Evolutionary conservation across 1,284 basidiomycete genomes (phyloP).

Genomic region (Butyriboletus appendiculatus): DNA sequence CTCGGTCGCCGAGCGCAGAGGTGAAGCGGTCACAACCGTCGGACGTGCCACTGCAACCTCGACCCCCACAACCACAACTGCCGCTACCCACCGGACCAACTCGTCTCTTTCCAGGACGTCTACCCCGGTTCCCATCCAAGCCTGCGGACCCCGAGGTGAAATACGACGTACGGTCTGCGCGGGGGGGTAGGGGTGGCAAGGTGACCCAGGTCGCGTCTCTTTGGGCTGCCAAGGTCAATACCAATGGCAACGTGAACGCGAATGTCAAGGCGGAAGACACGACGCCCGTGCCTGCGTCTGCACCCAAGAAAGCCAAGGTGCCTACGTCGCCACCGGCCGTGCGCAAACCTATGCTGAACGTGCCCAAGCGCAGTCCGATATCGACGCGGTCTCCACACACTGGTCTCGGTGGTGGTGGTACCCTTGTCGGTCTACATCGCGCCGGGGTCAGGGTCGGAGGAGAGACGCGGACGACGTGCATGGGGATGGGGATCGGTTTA

Average conservation of each 20-base stretch:
- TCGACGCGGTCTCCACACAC: neutral
- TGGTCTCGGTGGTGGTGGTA: neutral
- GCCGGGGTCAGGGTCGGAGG: neutral
- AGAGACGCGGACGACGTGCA: neutral
- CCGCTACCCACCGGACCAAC: neutral
- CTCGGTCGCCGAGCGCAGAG: slow-evolving; percentile 17
- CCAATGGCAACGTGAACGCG: neutral
- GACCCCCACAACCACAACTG: neutral
- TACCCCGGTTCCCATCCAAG: slow-evolving; percentile 39
- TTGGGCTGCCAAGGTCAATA: slow-evolving; percentile 56
- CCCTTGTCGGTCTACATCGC: neutral
- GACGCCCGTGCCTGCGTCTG: neutral
- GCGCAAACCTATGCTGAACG: slow-evolving; percentile 15
- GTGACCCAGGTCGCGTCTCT: slow-evolving; percentile 74
- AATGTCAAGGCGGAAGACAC: slow-evolving; percentile 1
- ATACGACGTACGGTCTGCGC: slow-evolving; percentile 74
- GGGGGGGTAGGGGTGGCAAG: slow-evolving; percentile 75
- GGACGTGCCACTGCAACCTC: neutral
- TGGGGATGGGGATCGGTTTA: neutral
- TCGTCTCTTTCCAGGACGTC: slow-evolving; percentile 20
- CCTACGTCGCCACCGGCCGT: slow-evolving; percentile 5
- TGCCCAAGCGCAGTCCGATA: slow-evolving; percentile 12
- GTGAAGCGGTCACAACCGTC: slow-evolving; percentile 1
- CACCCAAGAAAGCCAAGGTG: slow-evolving; percentile 12
- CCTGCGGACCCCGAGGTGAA: slow-evolving; percentile 51